Base-by-base conservation (phyloP, 2,329 filamentous ascomycete genomes). In the Fusarium sulawesiense region DNA sequence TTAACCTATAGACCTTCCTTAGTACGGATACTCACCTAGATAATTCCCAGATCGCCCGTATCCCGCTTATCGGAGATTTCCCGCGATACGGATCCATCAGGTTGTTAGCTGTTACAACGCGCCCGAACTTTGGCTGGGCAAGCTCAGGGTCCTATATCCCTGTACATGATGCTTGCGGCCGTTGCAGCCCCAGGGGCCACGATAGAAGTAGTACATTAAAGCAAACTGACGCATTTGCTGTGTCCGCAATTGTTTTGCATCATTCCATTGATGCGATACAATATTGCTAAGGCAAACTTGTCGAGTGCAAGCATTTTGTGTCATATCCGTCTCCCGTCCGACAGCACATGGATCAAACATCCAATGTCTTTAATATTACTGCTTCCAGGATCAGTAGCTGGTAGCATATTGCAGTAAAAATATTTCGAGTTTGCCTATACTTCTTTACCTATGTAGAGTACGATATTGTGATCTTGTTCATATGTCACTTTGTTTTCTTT, bases 51-150 rank as follows among this genome's bases (percentile, higher is more conserved):
- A 66, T 66, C 63, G 42, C 21, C 41, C 54, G 14, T 49, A 40
- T 60, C 60, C 72, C 72, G 66, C 72, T 75, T 73, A 75, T 74
- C 72, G 72, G 72, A 65, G 68, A 75, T 74, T 75, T 74, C 60
- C 72, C 73, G 42, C 30, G 54, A 41, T 51, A 51, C 32, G 50
- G 32, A 58, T 49, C 57, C 37, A 44, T 49, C 27, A 57, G 25
- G 23, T 42, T 51, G 49, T 51, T 51, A 41, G 49, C 21, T 63
- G 58, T 57, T 49, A 27, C 61, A 64, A 18, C 37, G 30, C 37
- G 34, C 47, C 50, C 37, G 34, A 60, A 60, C 64, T 62, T 30
- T 44, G 56, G 65, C 65, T 58, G 61, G 54, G 37, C 42, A 58
- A 49, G 55, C 47, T 66, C 63, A 66, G 61, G 61, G 63, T 66